phyloP scores from a whole-genome alignment of 1,284 basidiomycete species.

The Trametes pubescens region DNA sequence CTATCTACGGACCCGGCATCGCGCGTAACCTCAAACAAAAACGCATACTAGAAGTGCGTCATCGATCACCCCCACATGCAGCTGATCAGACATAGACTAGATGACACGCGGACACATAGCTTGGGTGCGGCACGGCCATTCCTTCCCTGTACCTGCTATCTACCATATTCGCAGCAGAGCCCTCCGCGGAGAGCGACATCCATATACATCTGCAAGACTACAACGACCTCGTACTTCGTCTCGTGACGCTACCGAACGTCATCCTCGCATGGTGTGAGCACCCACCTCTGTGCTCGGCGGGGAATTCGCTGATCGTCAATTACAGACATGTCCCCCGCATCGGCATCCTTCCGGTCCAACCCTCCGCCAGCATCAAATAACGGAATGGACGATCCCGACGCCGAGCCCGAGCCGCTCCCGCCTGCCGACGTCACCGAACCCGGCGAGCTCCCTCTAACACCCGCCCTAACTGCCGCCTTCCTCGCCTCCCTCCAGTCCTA shows the following conservation, averaged over 20 bases:
- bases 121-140: slow-evolving; percentile 94
- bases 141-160: slow-evolving; percentile 82
- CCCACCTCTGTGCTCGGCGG: slow-evolving; percentile 9
- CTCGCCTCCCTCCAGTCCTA: slow-evolving; percentile 58
- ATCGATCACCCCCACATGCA: no score
- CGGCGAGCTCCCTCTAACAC: slow-evolving; percentile 70
- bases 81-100: not conserved
- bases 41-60: slow-evolving; percentile 69
- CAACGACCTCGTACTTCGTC: slow-evolving; percentile 83
- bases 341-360: slow-evolving; percentile 48
- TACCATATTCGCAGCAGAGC: slow-evolving; percentile 58
- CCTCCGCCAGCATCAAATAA: not conserved
- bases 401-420: slow-evolving; percentile 37
- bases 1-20: slow-evolving; percentile 39
- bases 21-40: slow-evolving; percentile 48
- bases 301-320: not conserved
- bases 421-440: slow-evolving; percentile 40
- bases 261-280: slow-evolving; percentile 85
- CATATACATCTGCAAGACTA: slow-evolving; percentile 93
- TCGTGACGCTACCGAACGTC: slow-evolving; percentile 91
- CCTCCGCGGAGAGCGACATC: slow-evolving; percentile 45
- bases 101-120: slow-evolving; percentile 48
- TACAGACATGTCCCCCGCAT: slow-evolving; percentile 60
- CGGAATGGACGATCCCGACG: slow-evolving; percentile 17
- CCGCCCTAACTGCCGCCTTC: slow-evolving; percentile 73